phyloP scores from a whole-genome alignment of 495 filamentous ascomycete genomes.

The Penicillium pancosmium region DNA sequence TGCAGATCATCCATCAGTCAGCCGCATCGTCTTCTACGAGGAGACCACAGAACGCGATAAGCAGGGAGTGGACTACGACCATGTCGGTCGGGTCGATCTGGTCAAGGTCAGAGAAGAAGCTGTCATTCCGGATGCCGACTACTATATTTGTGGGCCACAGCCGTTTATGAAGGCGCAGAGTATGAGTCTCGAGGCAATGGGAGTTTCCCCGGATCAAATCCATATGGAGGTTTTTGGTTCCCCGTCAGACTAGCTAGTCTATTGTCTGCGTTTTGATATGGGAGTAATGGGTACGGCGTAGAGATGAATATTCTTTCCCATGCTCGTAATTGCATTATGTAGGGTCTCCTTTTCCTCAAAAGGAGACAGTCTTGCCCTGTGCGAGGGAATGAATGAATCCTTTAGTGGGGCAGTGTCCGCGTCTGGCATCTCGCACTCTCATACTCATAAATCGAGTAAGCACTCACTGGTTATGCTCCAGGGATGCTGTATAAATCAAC shows the following conservation, averaged over 20 bases:
- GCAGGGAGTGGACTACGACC: conserved; percentile 54
- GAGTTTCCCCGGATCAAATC: conserved; percentile 51
- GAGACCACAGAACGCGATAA: conserved; percentile 39
- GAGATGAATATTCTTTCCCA: too few species aligned
- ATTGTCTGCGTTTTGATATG: background rate
- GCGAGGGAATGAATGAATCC: too few species aligned
- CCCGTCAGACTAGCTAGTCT: conserved; percentile 12
- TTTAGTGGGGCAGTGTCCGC: too few species aligned
- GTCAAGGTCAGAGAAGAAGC: conserved; percentile 44
- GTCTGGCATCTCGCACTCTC: too few species aligned
- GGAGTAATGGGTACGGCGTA: background rate
- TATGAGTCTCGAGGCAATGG: conserved; percentile 42
- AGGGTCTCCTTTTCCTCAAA: too few species aligned
- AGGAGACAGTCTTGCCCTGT: too few species aligned
- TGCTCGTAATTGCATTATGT: too few species aligned
- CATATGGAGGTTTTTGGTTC: conserved; percentile 60
- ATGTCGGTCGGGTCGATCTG: conserved; percentile 52
- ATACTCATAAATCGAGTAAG: too few species aligned
- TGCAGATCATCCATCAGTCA: conserved; percentile 18
- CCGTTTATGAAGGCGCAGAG: conserved; percentile 60
- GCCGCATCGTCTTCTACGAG: conserved; percentile 19
- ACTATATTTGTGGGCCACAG: conserved; percentile 64
- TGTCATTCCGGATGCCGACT: conserved; percentile 52
- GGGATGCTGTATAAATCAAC: too few species aligned
- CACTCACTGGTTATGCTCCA: too few species aligned